phyloP scores from a whole-genome alignment of 371 early-diverging fungal species.

The Entomophthora muscae region DNA sequence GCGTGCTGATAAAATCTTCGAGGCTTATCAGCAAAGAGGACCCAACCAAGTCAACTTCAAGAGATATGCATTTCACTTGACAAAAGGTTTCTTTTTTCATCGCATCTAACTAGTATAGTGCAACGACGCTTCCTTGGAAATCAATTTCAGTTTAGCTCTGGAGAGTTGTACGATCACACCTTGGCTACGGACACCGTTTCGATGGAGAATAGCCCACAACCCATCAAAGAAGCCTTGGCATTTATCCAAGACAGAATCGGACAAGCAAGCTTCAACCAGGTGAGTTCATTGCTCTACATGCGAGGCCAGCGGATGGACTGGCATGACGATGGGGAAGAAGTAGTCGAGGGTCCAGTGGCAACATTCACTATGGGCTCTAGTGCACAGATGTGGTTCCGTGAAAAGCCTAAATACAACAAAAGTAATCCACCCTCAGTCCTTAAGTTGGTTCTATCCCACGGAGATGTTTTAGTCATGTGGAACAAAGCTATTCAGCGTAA shows the following conservation, averaged over 20 bases:
- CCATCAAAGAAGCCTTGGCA: background rate
- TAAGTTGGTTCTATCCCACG: background rate
- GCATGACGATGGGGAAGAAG: slow-evolving; percentile 5
- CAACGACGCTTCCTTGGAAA: background rate
- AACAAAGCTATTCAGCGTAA: background rate
- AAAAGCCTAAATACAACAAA: background rate
- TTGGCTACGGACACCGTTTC: background rate
- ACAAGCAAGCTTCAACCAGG: background rate
- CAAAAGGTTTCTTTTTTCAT: background rate
- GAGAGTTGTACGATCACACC: background rate
- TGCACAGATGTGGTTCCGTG: background rate
- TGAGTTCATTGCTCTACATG: background rate
- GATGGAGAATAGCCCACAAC: background rate
- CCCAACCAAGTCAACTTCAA: background rate
- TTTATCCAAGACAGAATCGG: background rate
- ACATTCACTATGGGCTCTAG: background rate
- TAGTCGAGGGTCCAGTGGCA: background rate
- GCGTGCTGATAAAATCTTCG: background rate
- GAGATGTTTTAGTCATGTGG: background rate
- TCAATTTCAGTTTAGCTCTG: background rate
- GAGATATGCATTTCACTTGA: background rate
- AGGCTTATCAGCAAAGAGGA: background rate
- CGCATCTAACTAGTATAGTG: background rate
- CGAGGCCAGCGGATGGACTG: background rate
- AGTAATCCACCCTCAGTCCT: background rate